Base-by-base conservation (phyloP, 2,329 filamentous ascomycete species). In the Fusarium scirpi region DNA sequence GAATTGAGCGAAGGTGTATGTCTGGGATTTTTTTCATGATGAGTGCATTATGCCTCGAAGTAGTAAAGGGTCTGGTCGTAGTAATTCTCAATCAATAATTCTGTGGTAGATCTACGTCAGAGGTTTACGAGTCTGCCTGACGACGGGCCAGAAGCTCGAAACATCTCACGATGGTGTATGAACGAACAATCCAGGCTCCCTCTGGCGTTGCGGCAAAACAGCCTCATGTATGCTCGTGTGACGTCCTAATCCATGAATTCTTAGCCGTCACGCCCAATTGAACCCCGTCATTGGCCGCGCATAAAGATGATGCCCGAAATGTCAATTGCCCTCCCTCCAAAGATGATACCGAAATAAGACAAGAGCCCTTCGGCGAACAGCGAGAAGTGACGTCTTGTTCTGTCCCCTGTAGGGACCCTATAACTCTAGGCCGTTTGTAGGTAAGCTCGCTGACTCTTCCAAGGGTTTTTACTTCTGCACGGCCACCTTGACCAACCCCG, bases 401-500 rank as follows among this genome's bases (percentile, higher is more conserved):
- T 46, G 58, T 58, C 27, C 59, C 58, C 38, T 69, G 49, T 22
- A 60, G 32, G n/a, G 45, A 20, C 51, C 34, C 46, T 57, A 43
- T 53, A 34, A 57, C 54, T 60, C 70, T 68, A 74, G 63, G 29
- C 69, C 57, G 41, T 47, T 72, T 74, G 41, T n/a, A 69, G 70
- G 62, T 61, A 73, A 62, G 62, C 43, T 47, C 27, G 69, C 69
- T 74, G 69, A 70, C 71, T 51, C 34, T 56, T 32, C 34, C 57
- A 30, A 45, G 62, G 62, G 55, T 5, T 41, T 18, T n/a, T 47
- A 29, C 20, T 29, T 30, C n/a, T 52, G 71, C 73, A 75, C 65
- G 73, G 73, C 71, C 71, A 70, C 71, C 56, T 55, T 62, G 32
- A 64, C 69, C 67, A 67, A 69, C 58, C 59, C 58, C 41, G 30